These are phyloP conservation scores for Exserohilum rostratum DNA, from an alignment of 2,329 filamentous ascomycete species.

Conservation along the genomic window DNA sequence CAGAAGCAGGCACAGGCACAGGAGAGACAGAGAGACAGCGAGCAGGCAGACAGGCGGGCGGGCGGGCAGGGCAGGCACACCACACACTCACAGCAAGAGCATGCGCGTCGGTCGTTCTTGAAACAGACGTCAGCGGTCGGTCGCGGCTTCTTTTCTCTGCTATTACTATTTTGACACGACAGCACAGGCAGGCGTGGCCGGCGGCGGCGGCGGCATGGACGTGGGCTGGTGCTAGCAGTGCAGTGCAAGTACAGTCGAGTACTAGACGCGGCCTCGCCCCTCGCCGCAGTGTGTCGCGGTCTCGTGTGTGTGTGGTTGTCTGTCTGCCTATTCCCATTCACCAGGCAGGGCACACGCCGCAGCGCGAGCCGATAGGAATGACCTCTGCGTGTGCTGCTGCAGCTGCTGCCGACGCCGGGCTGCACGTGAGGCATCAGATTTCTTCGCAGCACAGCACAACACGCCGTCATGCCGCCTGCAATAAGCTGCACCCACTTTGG, in stretches of 20 bases:
- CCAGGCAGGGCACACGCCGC: neutral
- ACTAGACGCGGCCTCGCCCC: too few relatives aligned
- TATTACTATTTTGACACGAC: conserved; percentile 10
- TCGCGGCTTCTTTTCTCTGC: conserved; percentile 14
- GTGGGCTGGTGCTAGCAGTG: neutral
- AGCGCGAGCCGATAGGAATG: conserved; percentile 1
- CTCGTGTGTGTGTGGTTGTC: too few relatives aligned
- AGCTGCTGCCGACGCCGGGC: conserved; percentile 17
- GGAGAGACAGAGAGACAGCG: neutral
- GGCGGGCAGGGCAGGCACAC: neutral
- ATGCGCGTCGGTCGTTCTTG: conserved; percentile 25
- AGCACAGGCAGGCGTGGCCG: conserved; percentile 6
- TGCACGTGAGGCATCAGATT: conserved; percentile 33
- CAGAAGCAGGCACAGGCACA: neutral
- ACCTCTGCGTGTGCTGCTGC: conserved; percentile 4
- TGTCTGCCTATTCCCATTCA: too few relatives aligned
- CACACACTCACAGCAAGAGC: conserved; percentile 5
- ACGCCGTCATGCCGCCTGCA: conserved; percentile 24
- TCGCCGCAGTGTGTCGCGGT: too few relatives aligned
- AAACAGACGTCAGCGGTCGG: conserved; percentile 34
- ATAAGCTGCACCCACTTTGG: conserved; percentile 23
- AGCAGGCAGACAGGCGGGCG: neutral
- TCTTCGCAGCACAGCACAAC: conserved; percentile 14
- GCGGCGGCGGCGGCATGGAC: too few relatives aligned
- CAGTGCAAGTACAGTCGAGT: neutral